Evolutionary conservation across 257 asterid genomes (phyloP).

Genomic region (Solanum phureja): DNA sequence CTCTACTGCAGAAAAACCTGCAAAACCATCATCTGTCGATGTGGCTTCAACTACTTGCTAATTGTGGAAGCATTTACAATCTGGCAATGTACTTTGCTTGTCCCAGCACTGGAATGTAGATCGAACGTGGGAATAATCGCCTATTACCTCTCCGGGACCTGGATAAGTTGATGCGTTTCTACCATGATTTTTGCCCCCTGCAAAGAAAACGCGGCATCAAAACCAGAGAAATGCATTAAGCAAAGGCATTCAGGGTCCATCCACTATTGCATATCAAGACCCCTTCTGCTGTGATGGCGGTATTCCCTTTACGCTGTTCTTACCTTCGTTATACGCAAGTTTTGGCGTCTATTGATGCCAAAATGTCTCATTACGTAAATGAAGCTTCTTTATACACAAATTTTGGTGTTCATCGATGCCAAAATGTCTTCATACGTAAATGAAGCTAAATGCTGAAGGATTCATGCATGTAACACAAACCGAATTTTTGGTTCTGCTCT

Average conservation of each 20-base stretch:
- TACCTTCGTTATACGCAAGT: background rate
- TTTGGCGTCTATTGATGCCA: background rate
- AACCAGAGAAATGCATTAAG: background rate
- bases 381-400: background rate
- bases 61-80: background rate
- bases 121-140: background rate
- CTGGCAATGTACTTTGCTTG: background rate
- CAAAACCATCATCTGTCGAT: background rate
- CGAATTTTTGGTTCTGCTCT: background rate
- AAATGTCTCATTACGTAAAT: background rate
- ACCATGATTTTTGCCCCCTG: background rate
- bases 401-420: background rate
- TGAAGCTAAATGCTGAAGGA: background rate
- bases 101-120: background rate
- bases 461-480: background rate
- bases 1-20: background rate
- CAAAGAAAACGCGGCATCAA: background rate
- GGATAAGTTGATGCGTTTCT: background rate
- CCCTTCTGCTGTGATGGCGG: background rate
- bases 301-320: background rate
- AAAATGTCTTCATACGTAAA: background rate
- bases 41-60: constrained; percentile 5
- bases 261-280: background rate
- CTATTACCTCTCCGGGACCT: background rate
- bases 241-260: background rate